Conservation (phyloP, 495 filamentous ascomycete genomes). For the Penicillium subrubescens region DNA sequence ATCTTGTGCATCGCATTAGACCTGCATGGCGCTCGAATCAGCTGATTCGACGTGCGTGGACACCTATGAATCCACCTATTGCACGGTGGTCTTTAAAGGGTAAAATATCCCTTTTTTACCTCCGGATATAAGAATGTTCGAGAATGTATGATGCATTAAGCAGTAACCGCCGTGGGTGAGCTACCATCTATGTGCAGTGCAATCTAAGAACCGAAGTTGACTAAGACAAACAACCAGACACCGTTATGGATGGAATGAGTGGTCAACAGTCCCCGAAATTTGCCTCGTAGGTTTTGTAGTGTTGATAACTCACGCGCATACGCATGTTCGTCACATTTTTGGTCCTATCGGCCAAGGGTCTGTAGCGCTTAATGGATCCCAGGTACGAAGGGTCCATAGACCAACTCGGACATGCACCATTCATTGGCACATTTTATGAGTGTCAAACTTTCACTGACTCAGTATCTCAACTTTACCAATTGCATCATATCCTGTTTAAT, state of each 20-base stretch:
- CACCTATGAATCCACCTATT: background rate
- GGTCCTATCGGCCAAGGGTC: background rate
- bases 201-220: background rate
- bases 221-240: background rate
- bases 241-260: background rate
- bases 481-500: background rate
- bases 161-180: background rate
- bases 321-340: background rate
- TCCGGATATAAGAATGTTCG: background rate
- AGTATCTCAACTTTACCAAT: background rate
- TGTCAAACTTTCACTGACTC: background rate
- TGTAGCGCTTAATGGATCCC: background rate
- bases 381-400: background rate
- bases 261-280: background rate
- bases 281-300: background rate
- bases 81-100: too few species aligned
- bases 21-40: conserved; percentile 39
- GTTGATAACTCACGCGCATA: background rate
- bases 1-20: conserved; percentile 32
- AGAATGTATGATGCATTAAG: background rate
- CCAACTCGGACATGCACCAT: background rate
- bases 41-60: conserved; percentile 26
- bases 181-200: background rate
- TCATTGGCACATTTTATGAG: background rate
- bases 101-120: too few species aligned